Evolutionary conservation across 306 rosid species (phyloP), one percentile per base, ranked within the genome.

Genomic region (Cicer judaicum): DNA sequence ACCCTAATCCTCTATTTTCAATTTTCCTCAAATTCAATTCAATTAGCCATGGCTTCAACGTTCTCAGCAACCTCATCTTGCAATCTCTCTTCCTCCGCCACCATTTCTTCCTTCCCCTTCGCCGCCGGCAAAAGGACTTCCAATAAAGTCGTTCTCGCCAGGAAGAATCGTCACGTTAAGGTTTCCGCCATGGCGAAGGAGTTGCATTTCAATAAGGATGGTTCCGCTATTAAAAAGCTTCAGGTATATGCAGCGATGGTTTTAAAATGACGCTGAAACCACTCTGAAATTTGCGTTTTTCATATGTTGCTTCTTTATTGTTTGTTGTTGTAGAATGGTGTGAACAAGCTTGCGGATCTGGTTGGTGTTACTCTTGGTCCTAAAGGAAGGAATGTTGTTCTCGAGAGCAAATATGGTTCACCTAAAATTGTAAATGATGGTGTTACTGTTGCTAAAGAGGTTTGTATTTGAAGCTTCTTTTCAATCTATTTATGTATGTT

Each of bases 361-460:
- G 99, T 95, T 66, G 99, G 99, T 6, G 99, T 95, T 62, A 95
- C 99, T 0, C 99, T 95, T 77, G 99, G 99, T 42, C 99, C 99
- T 2, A 95, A 92, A 82, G 99, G 99, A 42, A 90, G 99, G 81
- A 95, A 95, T 82, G 99, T 95, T 61, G 99, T 95, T 43, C 73
- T 95, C 2, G 99, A 95, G 73, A 95, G 99, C 92, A 95, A 95
- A 80, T 95, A 95, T 74, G 99, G 99, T 64, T 95, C 99, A 18
- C 99, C 99, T 16, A 95, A 85, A 72, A 95, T 95, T 76, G 99
- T 95, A 38, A 95, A 95, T 34, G 99, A 95, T 70, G 99, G 99
- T 79, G 99, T 95, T 9, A 95, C 99, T 1, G 99, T 95, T 5
- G 99, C 99, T 0, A 95, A 69, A 82, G 99, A 95, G 99, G 99